These are phyloP conservation scores for Bruguiera parviflora DNA, from an alignment of 345 rosid genomes.

Conservation along the genomic window DNA sequence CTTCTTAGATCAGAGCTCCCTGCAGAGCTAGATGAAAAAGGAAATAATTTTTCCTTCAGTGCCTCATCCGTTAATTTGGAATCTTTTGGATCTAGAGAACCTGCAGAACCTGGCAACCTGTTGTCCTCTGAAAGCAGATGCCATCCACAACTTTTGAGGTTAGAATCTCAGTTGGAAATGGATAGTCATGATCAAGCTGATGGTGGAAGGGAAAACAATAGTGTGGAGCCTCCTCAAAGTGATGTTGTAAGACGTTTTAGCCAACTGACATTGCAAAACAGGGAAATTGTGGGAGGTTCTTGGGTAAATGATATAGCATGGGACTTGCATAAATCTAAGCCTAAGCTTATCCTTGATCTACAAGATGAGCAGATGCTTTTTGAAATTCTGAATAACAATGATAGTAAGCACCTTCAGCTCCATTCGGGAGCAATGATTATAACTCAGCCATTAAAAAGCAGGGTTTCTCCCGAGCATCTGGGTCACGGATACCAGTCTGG, in stretches of 20 bases:
- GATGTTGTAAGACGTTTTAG: slow-evolving; percentile 45
- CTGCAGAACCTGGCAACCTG: slow-evolving; percentile 23
- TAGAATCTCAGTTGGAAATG: slow-evolving; percentile 52
- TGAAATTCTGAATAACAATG: slow-evolving; percentile 71
- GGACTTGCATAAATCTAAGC: slow-evolving; percentile 56
- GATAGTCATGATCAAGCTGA: slow-evolving; percentile 31
- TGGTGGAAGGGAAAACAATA: slow-evolving; percentile 20
- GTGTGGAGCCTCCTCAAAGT: slow-evolving; percentile 35
- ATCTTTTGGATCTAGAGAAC: slow-evolving; percentile 46
- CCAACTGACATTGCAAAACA: slow-evolving; percentile 52
- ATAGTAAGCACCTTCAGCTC: slow-evolving; percentile 58
- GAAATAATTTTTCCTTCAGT: slow-evolving; percentile 24
- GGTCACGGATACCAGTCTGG: slow-evolving; percentile 50
- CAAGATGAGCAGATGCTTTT: slow-evolving; percentile 95
- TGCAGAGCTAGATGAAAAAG: slow-evolving; percentile 32
- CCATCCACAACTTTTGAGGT: slow-evolving; percentile 91
- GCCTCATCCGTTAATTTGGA: slow-evolving; percentile 45
- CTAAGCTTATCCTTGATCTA: slow-evolving; percentile 86
- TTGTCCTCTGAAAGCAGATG: slow-evolving; percentile 30
- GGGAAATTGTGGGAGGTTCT: slow-evolving; percentile 60
- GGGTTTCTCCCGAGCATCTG: slow-evolving; percentile 41
- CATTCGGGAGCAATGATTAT: slow-evolving; percentile 95
- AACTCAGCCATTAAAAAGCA: slow-evolving; percentile 48
- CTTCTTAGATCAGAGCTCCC: slow-evolving; percentile 31
- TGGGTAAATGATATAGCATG: slow-evolving; percentile 83